Evolutionary conservation across 768 basidiomycete genomes (phyloP).

Genomic region (Hemileccinum impolitum): DNA sequence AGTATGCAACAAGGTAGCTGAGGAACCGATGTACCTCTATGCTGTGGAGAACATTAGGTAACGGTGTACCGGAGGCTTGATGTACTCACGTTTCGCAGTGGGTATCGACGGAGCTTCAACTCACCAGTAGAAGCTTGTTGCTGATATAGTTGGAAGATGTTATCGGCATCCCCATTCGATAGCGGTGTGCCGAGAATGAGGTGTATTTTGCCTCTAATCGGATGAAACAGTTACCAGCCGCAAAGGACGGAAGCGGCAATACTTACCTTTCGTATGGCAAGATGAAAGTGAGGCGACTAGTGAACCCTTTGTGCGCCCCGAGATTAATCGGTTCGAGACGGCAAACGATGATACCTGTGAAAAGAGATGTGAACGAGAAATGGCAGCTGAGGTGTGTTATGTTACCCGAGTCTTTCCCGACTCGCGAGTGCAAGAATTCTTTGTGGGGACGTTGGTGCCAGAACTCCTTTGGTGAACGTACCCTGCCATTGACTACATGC

Average conservation of each 20-base stretch:
- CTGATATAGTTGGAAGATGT: constrained; percentile 66
- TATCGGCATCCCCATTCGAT: constrained; percentile 44
- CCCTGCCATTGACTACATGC: constrained; percentile 17
- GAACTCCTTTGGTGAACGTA: constrained; percentile 36
- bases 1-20: constrained; percentile 1
- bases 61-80: neutral
- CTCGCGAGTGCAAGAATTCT: constrained; percentile 26
- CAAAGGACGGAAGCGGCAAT: neutral
- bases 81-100: constrained; percentile 53
- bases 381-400: neutral
- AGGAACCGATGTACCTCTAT: constrained; percentile 51
- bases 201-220: constrained; percentile 56
- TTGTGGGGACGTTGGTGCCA: constrained; percentile 30
- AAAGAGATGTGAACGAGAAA: neutral
- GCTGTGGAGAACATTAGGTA: constrained; percentile 39
- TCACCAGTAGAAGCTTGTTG: constrained; percentile 52
- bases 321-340: constrained; percentile 18
- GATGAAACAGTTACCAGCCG: neutral
- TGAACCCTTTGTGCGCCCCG: constrained; percentile 21
- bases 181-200: constrained; percentile 42
- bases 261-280: constrained; percentile 47
- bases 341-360: constrained; percentile 18
- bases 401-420: constrained; percentile 30
- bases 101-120: constrained; percentile 68
- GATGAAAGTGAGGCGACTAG: constrained; percentile 44